These are phyloP conservation scores for Allium sativum DNA, from an alignment of 106 monocot genomes.

Conservation along the genomic window DNA sequence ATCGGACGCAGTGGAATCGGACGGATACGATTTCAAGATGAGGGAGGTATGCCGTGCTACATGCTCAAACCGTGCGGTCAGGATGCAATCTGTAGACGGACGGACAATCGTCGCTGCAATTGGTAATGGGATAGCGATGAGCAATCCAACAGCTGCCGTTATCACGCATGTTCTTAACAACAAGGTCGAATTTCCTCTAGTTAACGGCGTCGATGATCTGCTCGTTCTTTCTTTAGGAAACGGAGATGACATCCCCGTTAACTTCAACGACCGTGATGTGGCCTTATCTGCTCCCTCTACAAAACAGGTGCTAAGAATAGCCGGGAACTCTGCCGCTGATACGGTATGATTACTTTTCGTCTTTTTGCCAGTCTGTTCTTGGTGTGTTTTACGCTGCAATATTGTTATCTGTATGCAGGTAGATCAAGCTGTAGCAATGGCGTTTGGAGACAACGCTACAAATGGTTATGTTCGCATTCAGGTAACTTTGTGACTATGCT, in stretches of 20 bases:
- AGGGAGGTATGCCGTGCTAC: conserved; percentile 71
- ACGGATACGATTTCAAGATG: conserved; percentile 62
- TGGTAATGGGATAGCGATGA: conserved; percentile 38
- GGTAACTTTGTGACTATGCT: background rate
- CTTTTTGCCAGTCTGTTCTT: background rate
- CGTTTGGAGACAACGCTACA: conserved; percentile 19
- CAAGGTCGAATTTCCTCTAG: conserved; percentile 58
- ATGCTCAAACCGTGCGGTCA: conserved; percentile 15
- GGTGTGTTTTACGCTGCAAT: background rate
- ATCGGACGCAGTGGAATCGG: conserved; percentile 69
- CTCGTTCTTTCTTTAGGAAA: conserved; percentile 49
- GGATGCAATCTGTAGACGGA: conserved; percentile 21
- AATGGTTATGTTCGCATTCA: conserved; percentile 29
- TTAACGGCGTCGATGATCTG: conserved; percentile 35
- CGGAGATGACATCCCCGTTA: conserved; percentile 1
- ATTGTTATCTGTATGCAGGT: conserved; percentile 11
- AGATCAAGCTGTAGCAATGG: conserved; percentile 42
- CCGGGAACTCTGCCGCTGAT: conserved; percentile 18
- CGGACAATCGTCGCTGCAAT: conserved; percentile 15
- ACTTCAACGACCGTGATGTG: background rate
- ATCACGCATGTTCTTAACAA: conserved; percentile 75
- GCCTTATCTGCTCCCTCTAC: conserved; percentile 3
- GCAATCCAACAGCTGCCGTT: conserved; percentile 54
- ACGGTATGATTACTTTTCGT: conserved; percentile 20
- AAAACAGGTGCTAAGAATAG: conserved; percentile 19